Percentiles rank a stretch among this genome's conserved stretches.
Evolutionary conservation across 1,139 yeast species (phyloP).

Genomic region (Pichia cactophila): DNA sequence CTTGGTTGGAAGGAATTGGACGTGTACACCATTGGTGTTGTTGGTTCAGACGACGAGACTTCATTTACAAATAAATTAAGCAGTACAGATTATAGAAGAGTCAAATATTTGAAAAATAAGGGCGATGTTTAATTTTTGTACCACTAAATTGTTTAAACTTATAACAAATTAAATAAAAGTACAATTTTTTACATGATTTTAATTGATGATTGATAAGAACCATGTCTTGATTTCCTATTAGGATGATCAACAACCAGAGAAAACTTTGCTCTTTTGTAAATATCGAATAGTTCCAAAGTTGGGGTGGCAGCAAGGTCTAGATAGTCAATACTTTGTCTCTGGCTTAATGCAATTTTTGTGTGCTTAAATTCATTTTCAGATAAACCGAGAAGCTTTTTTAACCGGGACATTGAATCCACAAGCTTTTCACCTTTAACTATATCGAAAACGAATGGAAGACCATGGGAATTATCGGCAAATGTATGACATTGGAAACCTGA

Average conservation of each 20-base stretch:
- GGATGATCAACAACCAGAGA: constrained; percentile 79
- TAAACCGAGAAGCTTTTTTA: constrained; percentile 62
- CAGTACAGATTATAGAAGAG: constrained; percentile 52
- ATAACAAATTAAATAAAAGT: neutral
- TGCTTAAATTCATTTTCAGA: constrained; percentile 75
- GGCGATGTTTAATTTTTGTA: neutral
- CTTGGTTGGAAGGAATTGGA: constrained; percentile 48
- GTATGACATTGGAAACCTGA: constrained; percentile 70
- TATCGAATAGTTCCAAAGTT: constrained; percentile 47
- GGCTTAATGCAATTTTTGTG: constrained; percentile 54
- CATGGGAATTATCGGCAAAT: constrained; percentile 64
- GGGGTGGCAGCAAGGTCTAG: constrained; percentile 48
- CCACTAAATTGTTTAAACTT: too few relatives aligned
- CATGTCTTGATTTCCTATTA: constrained; percentile 53
- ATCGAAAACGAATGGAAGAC: constrained; percentile 79
- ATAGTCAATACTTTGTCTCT: constrained; percentile 31
- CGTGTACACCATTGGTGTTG: constrained; percentile 57
- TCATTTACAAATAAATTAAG: constrained; percentile 69
- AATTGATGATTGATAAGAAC: constrained; percentile 52
- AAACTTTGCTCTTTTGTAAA: constrained; percentile 27
- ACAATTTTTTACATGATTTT: constrained; percentile 33
- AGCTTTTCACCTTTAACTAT: constrained; percentile 59
- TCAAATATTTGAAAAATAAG: constrained; percentile 18
- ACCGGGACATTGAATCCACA: constrained; percentile 56
- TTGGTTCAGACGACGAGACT: constrained; percentile 56